Conservation (phyloP, 129 eudicot species). For the Saposhnikovia divaricata region DNA sequence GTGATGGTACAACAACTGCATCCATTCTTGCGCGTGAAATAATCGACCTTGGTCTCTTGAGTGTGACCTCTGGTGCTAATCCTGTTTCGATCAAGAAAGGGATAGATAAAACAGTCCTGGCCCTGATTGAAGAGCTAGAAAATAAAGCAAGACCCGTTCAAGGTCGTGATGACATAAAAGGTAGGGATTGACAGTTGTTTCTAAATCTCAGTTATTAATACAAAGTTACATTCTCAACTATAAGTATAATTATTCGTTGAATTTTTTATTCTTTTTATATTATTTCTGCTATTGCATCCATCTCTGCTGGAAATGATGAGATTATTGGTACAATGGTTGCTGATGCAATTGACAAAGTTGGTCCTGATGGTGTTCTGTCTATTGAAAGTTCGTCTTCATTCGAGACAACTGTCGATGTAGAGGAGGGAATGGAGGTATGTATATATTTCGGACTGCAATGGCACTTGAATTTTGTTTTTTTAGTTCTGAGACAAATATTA, state of each 20-base stretch:
- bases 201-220: neutral
- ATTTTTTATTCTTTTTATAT: neutral
- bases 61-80: slow-evolving; percentile 92
- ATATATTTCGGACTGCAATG: neutral
- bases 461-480: neutral
- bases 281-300: slow-evolving; percentile 76
- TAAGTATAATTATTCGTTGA: neutral
- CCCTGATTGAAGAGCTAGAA: slow-evolving; percentile 64
- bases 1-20: slow-evolving; percentile 96
- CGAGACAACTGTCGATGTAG: slow-evolving; percentile 90
- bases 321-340: slow-evolving; percentile 83
- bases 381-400: slow-evolving; percentile 87
- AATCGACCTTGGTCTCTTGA: slow-evolving; percentile 73
- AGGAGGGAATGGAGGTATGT: slow-evolving; percentile 97
- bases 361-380: slow-evolving; percentile 85
- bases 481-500: neutral
- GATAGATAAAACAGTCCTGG: slow-evolving; percentile 67
- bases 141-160: slow-evolving; percentile 72
- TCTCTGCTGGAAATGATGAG: slow-evolving; percentile 93
- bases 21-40: slow-evolving; percentile 91
- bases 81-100: slow-evolving; percentile 85
- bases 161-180: slow-evolving; percentile 86
- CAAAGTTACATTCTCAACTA: neutral
- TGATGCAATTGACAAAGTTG: slow-evolving; percentile 92
- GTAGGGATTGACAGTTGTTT: slow-evolving; percentile 25